Percentiles rank a stretch among this genome's conserved stretches.
Conservation (phyloP, 2,329 filamentous ascomycete species). For the Exophiala xenobiotica region DNA sequence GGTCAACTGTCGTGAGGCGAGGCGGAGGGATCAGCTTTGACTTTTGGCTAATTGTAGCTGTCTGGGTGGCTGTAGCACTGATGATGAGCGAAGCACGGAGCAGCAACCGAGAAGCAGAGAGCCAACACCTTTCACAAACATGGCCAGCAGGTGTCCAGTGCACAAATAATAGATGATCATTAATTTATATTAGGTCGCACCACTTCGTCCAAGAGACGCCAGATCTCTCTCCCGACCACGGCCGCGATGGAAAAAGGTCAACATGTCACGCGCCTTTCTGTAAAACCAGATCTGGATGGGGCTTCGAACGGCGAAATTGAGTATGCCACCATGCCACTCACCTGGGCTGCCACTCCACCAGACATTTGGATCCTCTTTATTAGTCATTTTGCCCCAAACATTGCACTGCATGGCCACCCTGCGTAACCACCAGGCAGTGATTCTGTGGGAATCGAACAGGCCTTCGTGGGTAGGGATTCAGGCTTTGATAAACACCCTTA, state of each 20-base stretch:
- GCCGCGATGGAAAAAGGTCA: slow-evolving; percentile 1
- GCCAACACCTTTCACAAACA: background rate
- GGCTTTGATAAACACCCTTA: too few species aligned
- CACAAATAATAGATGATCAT: background rate
- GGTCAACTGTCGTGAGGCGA: background rate
- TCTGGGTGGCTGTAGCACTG: background rate
- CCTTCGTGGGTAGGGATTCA: too few species aligned
- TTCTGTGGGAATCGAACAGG: too few species aligned
- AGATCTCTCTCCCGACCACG: too few species aligned
- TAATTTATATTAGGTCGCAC: background rate
- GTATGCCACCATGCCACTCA: too few species aligned
- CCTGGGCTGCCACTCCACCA: too few species aligned
- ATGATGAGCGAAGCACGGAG: slow-evolving; percentile 1
- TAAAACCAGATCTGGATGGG: background rate
- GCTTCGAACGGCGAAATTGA: too few species aligned
- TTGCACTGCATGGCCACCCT: too few species aligned
- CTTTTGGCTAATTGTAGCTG: background rate
- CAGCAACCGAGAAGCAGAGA: background rate
- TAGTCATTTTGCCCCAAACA: too few species aligned
- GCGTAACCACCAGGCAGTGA: too few species aligned
- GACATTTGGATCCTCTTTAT: too few species aligned
- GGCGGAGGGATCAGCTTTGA: background rate
- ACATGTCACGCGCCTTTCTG: slow-evolving; percentile 2
- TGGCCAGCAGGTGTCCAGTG: background rate
- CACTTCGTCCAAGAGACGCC: too few species aligned